Evolutionary conservation across 495 filamentous ascomycete genomes (phyloP), one percentile per base, ranked within the genome.

Genomic region (Halenospora varia): DNA sequence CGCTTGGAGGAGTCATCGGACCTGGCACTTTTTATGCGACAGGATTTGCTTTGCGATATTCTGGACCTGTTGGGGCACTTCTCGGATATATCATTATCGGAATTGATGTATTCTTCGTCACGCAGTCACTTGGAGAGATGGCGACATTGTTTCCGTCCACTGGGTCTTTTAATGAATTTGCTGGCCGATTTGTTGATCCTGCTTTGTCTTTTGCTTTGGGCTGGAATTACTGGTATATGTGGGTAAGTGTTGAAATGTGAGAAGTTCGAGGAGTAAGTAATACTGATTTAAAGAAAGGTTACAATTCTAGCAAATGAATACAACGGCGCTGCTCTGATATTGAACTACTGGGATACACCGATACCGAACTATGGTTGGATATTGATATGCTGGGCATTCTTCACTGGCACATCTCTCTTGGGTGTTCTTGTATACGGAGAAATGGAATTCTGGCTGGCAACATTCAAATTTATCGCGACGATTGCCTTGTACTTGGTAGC

Each of bases 151-250:
- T 89, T 19, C 88, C 88, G 1, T 77, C 89, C 25, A 79, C 86
- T 4, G 88, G 88, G 54, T 81, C 83, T 9, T 88, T 90, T 63
- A 86, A 86, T 18, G 72, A 85, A 25, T 90, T 87, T 63, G 84
- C 84, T 39, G 76, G 83, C 40, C 78, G 88, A 40, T 85, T 88
- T 54, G 80, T 89, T 51, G 86, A 90, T 60, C 77, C 79, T n/a
- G 84, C 84, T 58, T 69, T 91, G 62, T 86, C 86, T 24, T 90
- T 91, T 64, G 80, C 87, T 17, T 82, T 90, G 68, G 87, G 86
- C 19, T 92, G 88, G 87, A 82, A 82, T 79, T 67, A 59, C 56
- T 66, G 50, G 68, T 54, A 40, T 19, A 49, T 57, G 45, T 57
- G 55, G 55, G n/a, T n/a, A n/a, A 22, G 24, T 42, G 35, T 50